Evolutionary conservation across 176 grass and related monocot genomes (phyloP).

Genomic region (barley (Hordeum vulgare)): MorexV3_pseudomolecules_assembly NC_058522.1:134326813-134327312

Average conservation of each 20-base stretch:
- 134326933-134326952: constrained; percentile 49
- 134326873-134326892: background rate
- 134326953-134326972: constrained; percentile 33
- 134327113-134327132: background rate
- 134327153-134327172: background rate
- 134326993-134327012: constrained; percentile 22
- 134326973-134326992: constrained; percentile 24
- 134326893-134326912: background rate
- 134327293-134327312: background rate
- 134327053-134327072: background rate
- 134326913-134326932: constrained; percentile 22
- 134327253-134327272: constrained; percentile 30
- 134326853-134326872: background rate
- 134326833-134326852: background rate
- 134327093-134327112: background rate
- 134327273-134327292: constrained; percentile 30
- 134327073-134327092: background rate
- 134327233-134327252: constrained; percentile 22
- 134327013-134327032: background rate
- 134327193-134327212: constrained; percentile 19
- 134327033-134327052: constrained; percentile 55
- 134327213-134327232: constrained; percentile 24
- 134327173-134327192: background rate
- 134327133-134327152: background rate
- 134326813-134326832: background rate